Conservation (phyloP, 768 basidiomycete species). For the Ramaria rubella region DNA sequence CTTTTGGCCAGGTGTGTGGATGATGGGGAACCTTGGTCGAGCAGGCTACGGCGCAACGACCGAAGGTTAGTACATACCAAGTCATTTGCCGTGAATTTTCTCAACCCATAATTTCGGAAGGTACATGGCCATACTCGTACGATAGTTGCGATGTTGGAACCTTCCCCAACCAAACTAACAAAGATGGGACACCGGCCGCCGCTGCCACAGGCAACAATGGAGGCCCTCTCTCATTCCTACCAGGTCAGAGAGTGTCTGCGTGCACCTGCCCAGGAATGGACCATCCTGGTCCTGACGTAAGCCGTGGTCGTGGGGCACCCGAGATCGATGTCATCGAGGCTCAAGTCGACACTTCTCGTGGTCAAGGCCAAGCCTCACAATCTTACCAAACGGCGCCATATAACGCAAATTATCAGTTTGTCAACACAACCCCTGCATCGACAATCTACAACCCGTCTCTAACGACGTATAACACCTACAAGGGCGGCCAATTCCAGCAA, state of each 20-base stretch:
- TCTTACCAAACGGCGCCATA: slow-evolving; percentile 77
- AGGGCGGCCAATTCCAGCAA: slow-evolving; percentile 68
- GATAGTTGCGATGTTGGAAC: slow-evolving; percentile 84
- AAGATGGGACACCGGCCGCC: slow-evolving; percentile 52
- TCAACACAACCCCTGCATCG: slow-evolving; percentile 44
- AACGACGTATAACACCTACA: slow-evolving; percentile 60
- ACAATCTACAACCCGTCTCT: slow-evolving; percentile 44
- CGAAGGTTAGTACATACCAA: slow-evolving; percentile 55
- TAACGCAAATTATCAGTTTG: slow-evolving; percentile 59
- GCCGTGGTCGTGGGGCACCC: slow-evolving; percentile 69
- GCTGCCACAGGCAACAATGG: slow-evolving; percentile 45
- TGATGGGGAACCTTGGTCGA: slow-evolving; percentile 74
- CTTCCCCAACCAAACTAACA: slow-evolving; percentile 67
- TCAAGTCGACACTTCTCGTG: slow-evolving; percentile 48
- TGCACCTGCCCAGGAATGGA: slow-evolving; percentile 84
- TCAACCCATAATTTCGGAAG: not conserved
- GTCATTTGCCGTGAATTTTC: not conserved
- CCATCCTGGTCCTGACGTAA: slow-evolving; percentile 78
- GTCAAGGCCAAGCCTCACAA: slow-evolving; percentile 68
- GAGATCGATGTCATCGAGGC: slow-evolving; percentile 94
- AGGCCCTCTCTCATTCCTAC: slow-evolving; percentile 61
- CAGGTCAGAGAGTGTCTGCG: slow-evolving; percentile 80
- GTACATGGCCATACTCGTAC: slow-evolving; percentile 77
- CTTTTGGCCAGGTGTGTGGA: slow-evolving; percentile 79
- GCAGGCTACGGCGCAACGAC: slow-evolving; percentile 89